Percentiles rank a stretch among this genome's conserved stretches.
These are phyloP conservation scores for Pseudomassariella vexata DNA, from an alignment of 2,329 filamentous ascomycete genomes.

Conservation along the genomic window DNA sequence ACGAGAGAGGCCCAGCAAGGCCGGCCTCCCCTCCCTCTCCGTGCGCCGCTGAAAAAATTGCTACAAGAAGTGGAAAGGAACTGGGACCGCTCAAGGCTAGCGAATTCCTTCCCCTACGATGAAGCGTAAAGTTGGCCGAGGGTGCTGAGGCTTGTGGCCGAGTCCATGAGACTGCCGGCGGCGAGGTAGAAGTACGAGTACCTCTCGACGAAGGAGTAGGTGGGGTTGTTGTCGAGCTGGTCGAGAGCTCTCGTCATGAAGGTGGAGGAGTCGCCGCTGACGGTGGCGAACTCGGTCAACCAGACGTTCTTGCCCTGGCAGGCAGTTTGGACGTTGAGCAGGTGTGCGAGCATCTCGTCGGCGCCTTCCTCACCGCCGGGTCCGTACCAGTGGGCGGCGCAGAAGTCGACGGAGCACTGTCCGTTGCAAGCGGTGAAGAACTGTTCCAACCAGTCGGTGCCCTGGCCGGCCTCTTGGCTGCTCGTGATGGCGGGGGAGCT, in stretches of 20 bases:
- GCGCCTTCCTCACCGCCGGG: conserved; percentile 31
- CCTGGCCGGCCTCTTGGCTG: conserved; percentile 42
- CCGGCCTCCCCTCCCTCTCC: too few relatives aligned
- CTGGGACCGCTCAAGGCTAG: too few relatives aligned
- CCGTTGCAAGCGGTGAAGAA: conserved; percentile 47
- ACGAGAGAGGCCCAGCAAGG: conserved; percentile 10
- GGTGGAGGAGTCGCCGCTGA: conserved; percentile 33
- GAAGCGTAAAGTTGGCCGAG: conserved; percentile 45
- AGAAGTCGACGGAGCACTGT: conserved; percentile 52
- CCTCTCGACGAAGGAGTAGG: conserved; percentile 43
- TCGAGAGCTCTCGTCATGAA: conserved; percentile 47
- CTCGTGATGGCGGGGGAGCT: conserved; percentile 58
- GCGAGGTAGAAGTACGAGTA: conserved; percentile 54
- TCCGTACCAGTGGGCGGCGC: conserved; percentile 61
- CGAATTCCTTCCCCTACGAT: conserved; percentile 17
- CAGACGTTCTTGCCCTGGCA: conserved; percentile 49
- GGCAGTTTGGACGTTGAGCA: conserved; percentile 37
- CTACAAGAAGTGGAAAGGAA: conserved; percentile 12
- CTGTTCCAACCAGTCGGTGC: conserved; percentile 48
- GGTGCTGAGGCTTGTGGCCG: conserved; percentile 31
- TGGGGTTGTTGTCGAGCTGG: conserved; percentile 38
- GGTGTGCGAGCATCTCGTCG: conserved; percentile 48
- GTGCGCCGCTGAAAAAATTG: too few relatives aligned
- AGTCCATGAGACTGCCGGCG: conserved; percentile 35
- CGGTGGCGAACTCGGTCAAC: conserved; percentile 60